A percentile compares a stretch with the other conserved stretches of the same genome.
Evolutionary conservation across 2,329 filamentous ascomycete genomes (phyloP).

Genomic region (Pseudocercospora fuligena): DNA sequence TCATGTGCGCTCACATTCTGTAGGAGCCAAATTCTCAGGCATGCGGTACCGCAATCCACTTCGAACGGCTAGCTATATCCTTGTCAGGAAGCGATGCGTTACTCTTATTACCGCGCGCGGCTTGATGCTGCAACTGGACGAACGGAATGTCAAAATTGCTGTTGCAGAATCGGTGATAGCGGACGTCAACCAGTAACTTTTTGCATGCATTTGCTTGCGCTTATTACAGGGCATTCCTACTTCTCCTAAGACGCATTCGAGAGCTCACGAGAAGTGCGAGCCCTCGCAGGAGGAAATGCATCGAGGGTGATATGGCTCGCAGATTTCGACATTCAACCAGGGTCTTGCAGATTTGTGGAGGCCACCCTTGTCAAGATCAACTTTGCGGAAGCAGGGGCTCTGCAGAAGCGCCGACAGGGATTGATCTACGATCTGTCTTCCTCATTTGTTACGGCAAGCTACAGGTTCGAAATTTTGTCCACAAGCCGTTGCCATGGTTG

Average conservation of each 20-base stretch:
- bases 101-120: neutral
- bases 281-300: neutral
- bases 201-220: neutral
- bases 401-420: slow-evolving; percentile 9
- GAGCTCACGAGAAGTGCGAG: no score
- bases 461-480: neutral
- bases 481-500: neutral
- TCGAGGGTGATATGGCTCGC: neutral
- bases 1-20: neutral
- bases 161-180: neutral
- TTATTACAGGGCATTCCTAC: neutral
- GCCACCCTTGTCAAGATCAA: neutral
- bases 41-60: neutral
- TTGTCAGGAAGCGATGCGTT: neutral
- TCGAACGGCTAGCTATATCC: neutral
- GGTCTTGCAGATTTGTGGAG: slow-evolving; percentile 1
- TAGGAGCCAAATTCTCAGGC: neutral
- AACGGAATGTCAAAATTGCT: neutral
- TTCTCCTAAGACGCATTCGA: no score
- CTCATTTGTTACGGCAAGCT: neutral
- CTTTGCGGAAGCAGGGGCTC: neutral
- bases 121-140: neutral
- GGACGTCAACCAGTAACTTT: neutral
- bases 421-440: slow-evolving; percentile 6
- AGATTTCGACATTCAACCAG: neutral